Conservation (phyloP, 1,284 basidiomycete species). For the Cryptococcus deneoformans region DNA sequence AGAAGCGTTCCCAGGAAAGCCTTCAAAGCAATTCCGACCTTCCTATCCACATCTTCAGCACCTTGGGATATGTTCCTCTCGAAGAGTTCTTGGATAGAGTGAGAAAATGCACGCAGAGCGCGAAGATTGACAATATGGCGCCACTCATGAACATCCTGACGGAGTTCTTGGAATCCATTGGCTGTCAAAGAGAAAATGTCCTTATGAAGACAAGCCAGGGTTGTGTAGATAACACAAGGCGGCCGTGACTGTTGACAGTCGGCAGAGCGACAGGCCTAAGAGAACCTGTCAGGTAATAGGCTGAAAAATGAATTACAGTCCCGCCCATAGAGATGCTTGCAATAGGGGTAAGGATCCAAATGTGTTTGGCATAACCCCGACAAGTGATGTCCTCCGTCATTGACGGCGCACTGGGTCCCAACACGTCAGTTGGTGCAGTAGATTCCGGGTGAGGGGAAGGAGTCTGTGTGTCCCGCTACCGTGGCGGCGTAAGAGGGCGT, state of each 20-base stretch:
- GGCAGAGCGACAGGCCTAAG: not conserved
- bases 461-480: no score
- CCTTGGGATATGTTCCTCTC: not conserved
- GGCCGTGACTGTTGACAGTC: not conserved
- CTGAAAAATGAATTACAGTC: not conserved
- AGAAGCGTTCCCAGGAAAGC: not conserved
- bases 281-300: not conserved
- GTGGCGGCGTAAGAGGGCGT: no score
- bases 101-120: not conserved
- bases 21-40: not conserved
- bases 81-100: not conserved
- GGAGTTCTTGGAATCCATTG: not conserved
- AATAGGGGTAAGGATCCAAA: no score
- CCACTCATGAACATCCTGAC: not conserved
- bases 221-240: not conserved
- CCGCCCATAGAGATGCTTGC: not conserved
- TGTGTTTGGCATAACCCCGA: no score
- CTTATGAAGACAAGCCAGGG: not conserved
- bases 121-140: not conserved
- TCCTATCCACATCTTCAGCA: not conserved
- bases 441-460: no score
- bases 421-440: no score
- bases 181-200: not conserved
- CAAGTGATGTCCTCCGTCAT: no score
- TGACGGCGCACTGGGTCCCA: no score